Conservation (phyloP, 2,329 filamentous ascomycete genomes). For the Hypoxylon sp. region DNA sequence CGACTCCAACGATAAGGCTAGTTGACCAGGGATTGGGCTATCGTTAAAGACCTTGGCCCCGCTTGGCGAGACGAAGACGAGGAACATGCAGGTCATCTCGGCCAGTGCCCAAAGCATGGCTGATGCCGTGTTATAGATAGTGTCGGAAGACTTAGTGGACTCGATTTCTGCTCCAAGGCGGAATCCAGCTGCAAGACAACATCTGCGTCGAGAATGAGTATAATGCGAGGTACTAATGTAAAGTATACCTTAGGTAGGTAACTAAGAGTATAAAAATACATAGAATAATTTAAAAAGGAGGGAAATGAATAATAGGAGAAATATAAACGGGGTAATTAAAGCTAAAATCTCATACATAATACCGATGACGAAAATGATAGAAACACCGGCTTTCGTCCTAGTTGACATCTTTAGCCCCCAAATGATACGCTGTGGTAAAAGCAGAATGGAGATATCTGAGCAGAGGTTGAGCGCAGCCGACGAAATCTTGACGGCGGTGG, state of each 20-base stretch:
- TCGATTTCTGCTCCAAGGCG: conserved; percentile 34
- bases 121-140: conserved; percentile 25
- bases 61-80: conserved; percentile 38
- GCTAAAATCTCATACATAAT: conserved; percentile 31
- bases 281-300: not conserved
- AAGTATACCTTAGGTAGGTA: too few relatives aligned
- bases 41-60: conserved; percentile 30
- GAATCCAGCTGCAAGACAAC: conserved; percentile 33
- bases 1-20: conserved; percentile 25
- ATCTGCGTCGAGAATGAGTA: conserved; percentile 8
- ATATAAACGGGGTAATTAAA: not conserved
- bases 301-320: not conserved
- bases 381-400: conserved; percentile 32
- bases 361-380: conserved; percentile 37
- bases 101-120: conserved; percentile 35
- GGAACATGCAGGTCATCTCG: conserved; percentile 43
- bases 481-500: conserved; percentile 29
- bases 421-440: conserved; percentile 39
- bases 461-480: conserved; percentile 38
- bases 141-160: conserved; percentile 33
- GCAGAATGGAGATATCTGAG: conserved; percentile 39
- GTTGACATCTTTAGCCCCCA: conserved; percentile 37
- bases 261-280: not conserved
- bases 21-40: conserved; percentile 9
- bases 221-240: too few relatives aligned